Base-by-base conservation (phyloP, 1,139 yeast genomes). In the Entelexis sorbosivorans region DNA sequence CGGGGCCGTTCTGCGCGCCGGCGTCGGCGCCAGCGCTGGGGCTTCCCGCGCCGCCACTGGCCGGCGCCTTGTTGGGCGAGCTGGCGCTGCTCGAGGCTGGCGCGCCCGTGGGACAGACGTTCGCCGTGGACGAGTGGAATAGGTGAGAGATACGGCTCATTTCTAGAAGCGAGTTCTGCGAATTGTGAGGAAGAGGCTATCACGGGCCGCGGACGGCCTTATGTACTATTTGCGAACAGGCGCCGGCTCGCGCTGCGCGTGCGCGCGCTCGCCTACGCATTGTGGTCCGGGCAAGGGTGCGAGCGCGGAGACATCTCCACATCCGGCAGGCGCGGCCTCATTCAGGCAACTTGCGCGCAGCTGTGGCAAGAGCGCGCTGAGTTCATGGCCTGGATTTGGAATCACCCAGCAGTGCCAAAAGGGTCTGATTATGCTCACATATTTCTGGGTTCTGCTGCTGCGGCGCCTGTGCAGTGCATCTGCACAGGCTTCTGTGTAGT, bases 81-180 rank as follows among this genome's bases (percentile, higher is more conserved):
- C 24, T 6, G 6, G 24, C 24, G 24, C 24, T 6, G 24, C 6
- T 5, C 4, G 24, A 22, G 6, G 24, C 28, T 6, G 40, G 28
- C 22, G 9, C 17, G 17, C 17, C 17, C 2, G 11, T 13, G 8
- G 34, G 24, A 17, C 44, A 16, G 8, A 40, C 34, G 8, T 17
- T 13, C 16, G 44, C n/a, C 10, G 13, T 7, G 47, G 26, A 1
- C 20, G n/a, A 14, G 36, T 16, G 51, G 38, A 51, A 47, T 6
- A 51, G 31, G 22, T 47, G 40, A 28, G 33, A 44, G 2, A 50
- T 17, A 16, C 52, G 52, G 47, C 50, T 50, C 52, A 50, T 50
- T 22, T 20, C 28, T 36, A 3, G 28, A 36, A 36, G 28, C 16
- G 11, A 6, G 31, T 28, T 19, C 17, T 16, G 22, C 10, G 38